phyloP scores from a whole-genome alignment of 192 early-diverging fungal species.

The Backusella australiensis region DNA sequence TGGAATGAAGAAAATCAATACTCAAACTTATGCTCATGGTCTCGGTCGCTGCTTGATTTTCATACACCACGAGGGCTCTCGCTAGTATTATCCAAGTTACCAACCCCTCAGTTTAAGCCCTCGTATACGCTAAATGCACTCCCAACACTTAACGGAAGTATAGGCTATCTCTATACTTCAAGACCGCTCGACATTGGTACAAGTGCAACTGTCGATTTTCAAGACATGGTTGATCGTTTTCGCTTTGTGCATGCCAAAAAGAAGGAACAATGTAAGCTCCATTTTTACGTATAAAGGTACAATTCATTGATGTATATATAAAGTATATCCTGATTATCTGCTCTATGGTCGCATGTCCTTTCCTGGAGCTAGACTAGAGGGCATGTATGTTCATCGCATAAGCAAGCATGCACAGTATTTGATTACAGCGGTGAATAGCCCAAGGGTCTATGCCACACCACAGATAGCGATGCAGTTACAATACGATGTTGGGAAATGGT shows the following conservation, averaged over 20 bases:
- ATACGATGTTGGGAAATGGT: constrained; percentile 71
- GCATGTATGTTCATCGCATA: constrained; percentile 56
- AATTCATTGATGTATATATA: neutral
- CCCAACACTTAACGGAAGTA: constrained; percentile 55
- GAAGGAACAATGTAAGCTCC: neutral
- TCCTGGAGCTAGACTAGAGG: constrained; percentile 66
- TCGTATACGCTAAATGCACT: constrained; percentile 70
- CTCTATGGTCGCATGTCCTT: constrained; percentile 73
- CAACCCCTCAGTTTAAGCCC: constrained; percentile 73
- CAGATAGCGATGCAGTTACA: constrained; percentile 66
- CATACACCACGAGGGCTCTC: constrained; percentile 71
- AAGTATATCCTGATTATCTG: constrained; percentile 46
- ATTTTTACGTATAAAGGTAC: too few relatives aligned
- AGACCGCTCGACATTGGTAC: constrained; percentile 59
- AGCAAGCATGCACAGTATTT: constrained; percentile 53
- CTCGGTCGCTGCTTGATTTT: constrained; percentile 81
- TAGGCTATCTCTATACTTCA: constrained; percentile 84
- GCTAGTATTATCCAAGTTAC: constrained; percentile 70
- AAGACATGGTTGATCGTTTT: constrained; percentile 53
- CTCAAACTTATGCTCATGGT: constrained; percentile 73
- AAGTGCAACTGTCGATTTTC: constrained; percentile 47
- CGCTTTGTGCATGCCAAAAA: constrained; percentile 19
- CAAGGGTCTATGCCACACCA: constrained; percentile 26
- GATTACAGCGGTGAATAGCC: constrained; percentile 61
- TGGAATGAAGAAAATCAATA: constrained; percentile 86